Percentiles rank a stretch among this genome's conserved stretches.
These are phyloP conservation scores for Hymenoscyphus repandus DNA, from an alignment of 2,329 filamentous ascomycete species.

Conservation along the genomic window DNA sequence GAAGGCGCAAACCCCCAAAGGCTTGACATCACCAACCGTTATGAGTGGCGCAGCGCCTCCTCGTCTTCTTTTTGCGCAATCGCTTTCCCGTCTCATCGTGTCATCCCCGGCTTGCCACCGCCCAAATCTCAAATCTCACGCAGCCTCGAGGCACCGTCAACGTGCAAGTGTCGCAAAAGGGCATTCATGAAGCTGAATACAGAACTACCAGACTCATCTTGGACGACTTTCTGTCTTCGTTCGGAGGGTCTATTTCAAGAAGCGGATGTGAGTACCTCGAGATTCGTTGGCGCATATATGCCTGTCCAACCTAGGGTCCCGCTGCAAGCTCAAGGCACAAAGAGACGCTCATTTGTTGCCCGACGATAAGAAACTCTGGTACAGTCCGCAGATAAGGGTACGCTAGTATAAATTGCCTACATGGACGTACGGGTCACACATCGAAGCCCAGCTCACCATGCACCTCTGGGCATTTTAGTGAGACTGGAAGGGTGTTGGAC, in stretches of 20 bases:
- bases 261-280: background rate
- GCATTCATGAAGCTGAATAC: background rate
- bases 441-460: background rate
- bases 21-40: slow-evolving; percentile 13
- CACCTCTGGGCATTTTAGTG: background rate
- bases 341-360: slow-evolving; percentile 1
- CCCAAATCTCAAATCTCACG: background rate
- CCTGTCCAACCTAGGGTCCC: background rate
- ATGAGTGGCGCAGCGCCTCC: background rate
- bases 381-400: slow-evolving; percentile 8
- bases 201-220: background rate
- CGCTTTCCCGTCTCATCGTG: background rate
- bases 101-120: background rate
- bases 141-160: no score
- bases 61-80: background rate
- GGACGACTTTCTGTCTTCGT: background rate
- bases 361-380: slow-evolving; percentile 5
- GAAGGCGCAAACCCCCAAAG: slow-evolving; percentile 2
- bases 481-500: background rate
- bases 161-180: no score
- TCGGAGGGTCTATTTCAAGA: background rate
- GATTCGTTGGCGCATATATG: background rate
- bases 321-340: slow-evolving; percentile 8
- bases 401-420: background rate
- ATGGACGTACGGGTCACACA: background rate